These are phyloP conservation scores for Phaseolus lunatus DNA, from an alignment of 306 rosid genomes.

Conservation along the genomic window DNA sequence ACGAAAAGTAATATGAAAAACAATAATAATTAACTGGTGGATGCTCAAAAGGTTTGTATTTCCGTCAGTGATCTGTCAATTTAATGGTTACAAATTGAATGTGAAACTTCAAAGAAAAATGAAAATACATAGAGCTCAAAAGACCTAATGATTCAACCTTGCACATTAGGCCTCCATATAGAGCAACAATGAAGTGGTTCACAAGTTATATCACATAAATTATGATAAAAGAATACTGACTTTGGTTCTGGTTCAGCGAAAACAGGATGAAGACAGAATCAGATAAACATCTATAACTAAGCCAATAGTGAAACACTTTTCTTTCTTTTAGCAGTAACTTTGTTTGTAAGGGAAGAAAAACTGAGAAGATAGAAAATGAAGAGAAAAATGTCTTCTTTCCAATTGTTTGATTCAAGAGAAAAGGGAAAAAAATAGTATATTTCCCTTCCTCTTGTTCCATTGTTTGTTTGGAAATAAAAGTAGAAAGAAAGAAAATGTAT, in stretches of 20 bases:
- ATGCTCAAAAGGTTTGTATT: constrained; percentile 17
- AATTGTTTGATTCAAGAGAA: neutral
- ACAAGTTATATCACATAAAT: neutral
- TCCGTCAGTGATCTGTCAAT: neutral
- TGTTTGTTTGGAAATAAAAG: neutral
- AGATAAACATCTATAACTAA: constrained; percentile 27
- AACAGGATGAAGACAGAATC: constrained; percentile 15
- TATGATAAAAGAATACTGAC: constrained; percentile 3
- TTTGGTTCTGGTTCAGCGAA: constrained; percentile 22
- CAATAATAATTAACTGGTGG: neutral
- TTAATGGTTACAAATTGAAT: constrained; percentile 7
- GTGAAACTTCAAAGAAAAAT: neutral
- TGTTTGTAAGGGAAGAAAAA: neutral
- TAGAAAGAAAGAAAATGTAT: neutral
- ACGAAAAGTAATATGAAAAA: neutral
- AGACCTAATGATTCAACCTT: constrained; percentile 17
- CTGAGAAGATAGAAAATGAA: neutral
- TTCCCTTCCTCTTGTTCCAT: neutral
- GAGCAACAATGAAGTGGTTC: constrained; percentile 21
- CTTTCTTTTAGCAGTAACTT: neutral
- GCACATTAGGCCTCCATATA: constrained; percentile 7
- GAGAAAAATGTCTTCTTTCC: neutral
- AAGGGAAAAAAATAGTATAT: neutral
- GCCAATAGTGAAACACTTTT: constrained; percentile 11
- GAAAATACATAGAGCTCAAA: constrained; percentile 19